Evolutionary conservation across 306 rosid genomes (phyloP).

Genomic region (Vigna reflexopilosa): DNA sequence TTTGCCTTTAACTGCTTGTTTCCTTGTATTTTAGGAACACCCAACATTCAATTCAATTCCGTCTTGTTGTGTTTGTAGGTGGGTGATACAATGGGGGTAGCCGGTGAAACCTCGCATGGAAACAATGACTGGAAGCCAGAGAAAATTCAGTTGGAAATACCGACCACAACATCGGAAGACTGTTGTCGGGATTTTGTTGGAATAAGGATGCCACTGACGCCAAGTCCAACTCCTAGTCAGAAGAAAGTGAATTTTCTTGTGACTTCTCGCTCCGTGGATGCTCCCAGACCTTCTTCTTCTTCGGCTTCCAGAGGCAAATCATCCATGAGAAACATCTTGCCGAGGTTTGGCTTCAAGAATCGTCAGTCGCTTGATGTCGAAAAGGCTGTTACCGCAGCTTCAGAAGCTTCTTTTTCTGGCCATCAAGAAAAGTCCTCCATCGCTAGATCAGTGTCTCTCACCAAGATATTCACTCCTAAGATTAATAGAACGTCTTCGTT

Average conservation of each 20-base stretch:
- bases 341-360: conserved; percentile 73
- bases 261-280: conserved; percentile 66
- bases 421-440: conserved; percentile 66
- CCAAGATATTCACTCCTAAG: conserved; percentile 74
- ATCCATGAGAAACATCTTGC: conserved; percentile 68
- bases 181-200: conserved; percentile 59
- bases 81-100: conserved; percentile 54
- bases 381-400: conserved; percentile 50
- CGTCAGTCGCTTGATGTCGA: conserved; percentile 73
- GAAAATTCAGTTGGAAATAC: conserved; percentile 73
- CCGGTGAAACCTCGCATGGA: conserved; percentile 47
- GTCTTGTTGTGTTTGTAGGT: conserved; percentile 45
- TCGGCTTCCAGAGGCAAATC: conserved; percentile 71
- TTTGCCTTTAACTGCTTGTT: not conserved
- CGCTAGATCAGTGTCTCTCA: conserved; percentile 75
- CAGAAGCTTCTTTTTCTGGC: conserved; percentile 62
- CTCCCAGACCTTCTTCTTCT: conserved; percentile 51
- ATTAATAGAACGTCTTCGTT: conserved; percentile 86
- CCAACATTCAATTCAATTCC: not conserved
- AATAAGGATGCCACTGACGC: conserved; percentile 77
- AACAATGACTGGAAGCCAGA: conserved; percentile 63
- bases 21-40: not conserved
- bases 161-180: conserved; percentile 59
- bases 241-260: conserved; percentile 80
- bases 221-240: conserved; percentile 78